A percentile compares a stretch with the other conserved stretches of the same genome.
Evolutionary conservation across 2,329 filamentous ascomycete genomes (phyloP).

Genomic region (Cercospora zeae-maydis): DNA sequence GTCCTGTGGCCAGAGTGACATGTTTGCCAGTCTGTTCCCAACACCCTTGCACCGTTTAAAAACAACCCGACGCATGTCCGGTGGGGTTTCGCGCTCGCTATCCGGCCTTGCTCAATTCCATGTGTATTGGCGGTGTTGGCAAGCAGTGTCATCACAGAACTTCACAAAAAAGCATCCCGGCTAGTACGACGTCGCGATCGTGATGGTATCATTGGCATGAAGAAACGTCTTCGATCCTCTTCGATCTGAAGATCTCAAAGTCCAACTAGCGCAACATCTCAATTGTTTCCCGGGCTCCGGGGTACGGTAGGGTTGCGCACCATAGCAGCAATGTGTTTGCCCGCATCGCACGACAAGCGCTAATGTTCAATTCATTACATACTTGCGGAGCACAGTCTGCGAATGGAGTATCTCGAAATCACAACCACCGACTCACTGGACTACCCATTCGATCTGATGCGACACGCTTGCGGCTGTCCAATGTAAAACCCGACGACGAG

Average conservation of each 20-base stretch:
- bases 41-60: neutral
- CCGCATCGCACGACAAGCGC: neutral
- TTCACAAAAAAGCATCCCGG: neutral
- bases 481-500: neutral
- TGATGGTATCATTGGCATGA: neutral
- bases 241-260: neutral
- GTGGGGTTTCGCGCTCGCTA: neutral
- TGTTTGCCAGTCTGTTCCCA: neutral
- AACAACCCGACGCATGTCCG: neutral
- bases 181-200: neutral
- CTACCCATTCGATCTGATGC: neutral
- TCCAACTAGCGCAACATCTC: neutral
- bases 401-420: constrained; percentile 15
- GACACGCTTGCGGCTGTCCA: neutral
- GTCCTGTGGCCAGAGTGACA: neutral
- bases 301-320: no score
- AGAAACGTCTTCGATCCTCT: neutral
- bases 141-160: no score
- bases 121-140: no score
- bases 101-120: neutral
- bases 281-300: neutral
- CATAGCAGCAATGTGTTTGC: neutral
- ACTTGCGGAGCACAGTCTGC: constrained; percentile 7
- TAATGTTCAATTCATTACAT: neutral
- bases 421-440: neutral